Percentiles rank a stretch among this genome's conserved stretches.
These are phyloP conservation scores for Arthroderma sp. DNA, from an alignment of 2,329 filamentous ascomycete genomes.

Conservation along the genomic window DNA sequence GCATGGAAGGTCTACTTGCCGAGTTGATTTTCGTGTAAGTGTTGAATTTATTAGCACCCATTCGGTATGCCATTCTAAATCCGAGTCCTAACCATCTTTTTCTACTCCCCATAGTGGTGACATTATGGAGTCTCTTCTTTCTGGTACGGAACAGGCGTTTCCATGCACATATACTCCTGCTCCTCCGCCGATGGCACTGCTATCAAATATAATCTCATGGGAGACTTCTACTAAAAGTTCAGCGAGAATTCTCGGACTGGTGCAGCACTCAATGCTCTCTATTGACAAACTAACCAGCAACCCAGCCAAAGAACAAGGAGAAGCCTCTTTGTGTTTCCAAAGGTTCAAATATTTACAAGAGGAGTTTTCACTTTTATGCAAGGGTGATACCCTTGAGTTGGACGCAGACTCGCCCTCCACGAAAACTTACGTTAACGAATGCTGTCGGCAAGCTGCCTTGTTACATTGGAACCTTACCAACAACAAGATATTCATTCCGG, in stretches of 20 bases:
- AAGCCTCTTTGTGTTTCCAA: neutral
- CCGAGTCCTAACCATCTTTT: neutral
- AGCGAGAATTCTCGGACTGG: neutral
- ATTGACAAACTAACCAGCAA: neutral
- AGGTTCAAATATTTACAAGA: neutral
- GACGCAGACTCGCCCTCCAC: neutral
- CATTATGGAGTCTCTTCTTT: neutral
- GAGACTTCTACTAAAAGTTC: neutral
- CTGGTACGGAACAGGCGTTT: neutral
- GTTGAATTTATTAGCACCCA: too few relatives aligned
- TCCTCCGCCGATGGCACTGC: neutral
- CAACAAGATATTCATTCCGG: neutral
- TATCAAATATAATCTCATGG: neutral
- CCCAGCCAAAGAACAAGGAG: neutral
- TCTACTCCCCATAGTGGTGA: neutral
- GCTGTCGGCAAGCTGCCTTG: slow-evolving; percentile 6
- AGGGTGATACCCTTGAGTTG: neutral
- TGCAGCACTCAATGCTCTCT: neutral
- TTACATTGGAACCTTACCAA: slow-evolving; percentile 4
- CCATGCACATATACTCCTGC: neutral
- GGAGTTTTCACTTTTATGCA: neutral
- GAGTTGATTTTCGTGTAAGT: slow-evolving; percentile 10
- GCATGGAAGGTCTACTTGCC: slow-evolving; percentile 7
- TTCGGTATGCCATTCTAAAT: neutral
- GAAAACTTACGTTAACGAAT: neutral